phyloP scores from a whole-genome alignment of 108 stramenopile species.

The Fragilaria radians region DNA sequence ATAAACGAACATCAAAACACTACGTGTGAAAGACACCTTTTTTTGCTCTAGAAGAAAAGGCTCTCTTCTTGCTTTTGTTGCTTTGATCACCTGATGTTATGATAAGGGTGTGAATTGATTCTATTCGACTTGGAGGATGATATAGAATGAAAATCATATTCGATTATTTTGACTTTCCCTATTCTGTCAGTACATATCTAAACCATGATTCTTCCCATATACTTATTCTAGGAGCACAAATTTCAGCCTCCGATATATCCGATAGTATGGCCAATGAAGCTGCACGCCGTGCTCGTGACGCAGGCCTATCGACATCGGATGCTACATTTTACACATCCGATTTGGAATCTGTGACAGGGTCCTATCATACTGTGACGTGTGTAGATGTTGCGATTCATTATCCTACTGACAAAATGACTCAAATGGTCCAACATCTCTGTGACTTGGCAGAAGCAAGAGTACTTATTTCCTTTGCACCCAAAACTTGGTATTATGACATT shows the following conservation, averaged over 20 bases:
- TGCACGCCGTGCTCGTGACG: slow-evolving; percentile 67
- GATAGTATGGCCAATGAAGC: slow-evolving; percentile 92
- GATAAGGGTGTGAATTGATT: too few relatives aligned
- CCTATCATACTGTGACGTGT: slow-evolving; percentile 92
- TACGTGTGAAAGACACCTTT: too few relatives aligned
- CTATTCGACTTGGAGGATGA: too few relatives aligned
- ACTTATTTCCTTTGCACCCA: slow-evolving; percentile 92
- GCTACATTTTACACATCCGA: slow-evolving; percentile 91
- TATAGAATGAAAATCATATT: too few relatives aligned
- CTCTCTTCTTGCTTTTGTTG: too few relatives aligned
- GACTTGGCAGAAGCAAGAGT: slow-evolving; percentile 76
- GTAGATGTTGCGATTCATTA: slow-evolving; percentile 98
- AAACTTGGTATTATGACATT: slow-evolving; percentile 90
- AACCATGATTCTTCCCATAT: too few relatives aligned
- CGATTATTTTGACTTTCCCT: too few relatives aligned
- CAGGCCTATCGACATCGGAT: slow-evolving; percentile 50
- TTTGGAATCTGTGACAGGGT: slow-evolving; percentile 87
- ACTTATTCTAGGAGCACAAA: slow-evolving; percentile 55
- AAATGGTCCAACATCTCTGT: slow-evolving; percentile 89
- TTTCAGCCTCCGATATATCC: slow-evolving; percentile 90
- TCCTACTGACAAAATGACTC: slow-evolving; percentile 91
- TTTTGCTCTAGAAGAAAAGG: too few relatives aligned
- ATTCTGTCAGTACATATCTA: too few relatives aligned
- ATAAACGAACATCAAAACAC: too few relatives aligned
- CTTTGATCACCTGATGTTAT: too few relatives aligned